Conservation (phyloP, 2,329 filamentous ascomycete species). For the Aspergillus eucalypticola region DNA sequence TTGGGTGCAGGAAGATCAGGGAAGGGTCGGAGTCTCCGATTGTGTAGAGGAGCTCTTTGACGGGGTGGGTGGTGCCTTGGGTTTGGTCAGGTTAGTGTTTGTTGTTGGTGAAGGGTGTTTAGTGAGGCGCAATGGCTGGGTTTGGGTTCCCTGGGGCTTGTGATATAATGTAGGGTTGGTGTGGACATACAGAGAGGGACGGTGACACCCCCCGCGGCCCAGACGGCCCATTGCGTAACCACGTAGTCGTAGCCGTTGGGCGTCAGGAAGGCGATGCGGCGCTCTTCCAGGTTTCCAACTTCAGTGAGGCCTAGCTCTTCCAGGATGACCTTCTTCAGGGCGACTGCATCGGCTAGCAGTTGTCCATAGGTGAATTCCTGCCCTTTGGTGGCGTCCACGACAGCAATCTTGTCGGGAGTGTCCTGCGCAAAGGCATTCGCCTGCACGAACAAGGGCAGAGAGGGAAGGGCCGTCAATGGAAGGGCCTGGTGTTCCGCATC, state of each 20-base stretch:
- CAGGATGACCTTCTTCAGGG: conserved; percentile 39
- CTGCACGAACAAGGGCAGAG: conserved; percentile 42
- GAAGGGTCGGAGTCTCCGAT: conserved; percentile 46
- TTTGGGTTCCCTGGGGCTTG: too few species aligned
- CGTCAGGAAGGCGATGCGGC: conserved; percentile 41
- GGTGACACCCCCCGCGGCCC: conserved; percentile 46
- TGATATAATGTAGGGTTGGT: not conserved
- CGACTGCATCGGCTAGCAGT: conserved; percentile 41
- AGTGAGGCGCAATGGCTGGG: too few species aligned
- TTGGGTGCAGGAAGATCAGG: conserved; percentile 43
- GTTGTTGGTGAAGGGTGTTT: too few species aligned
- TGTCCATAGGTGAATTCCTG: conserved; percentile 44
- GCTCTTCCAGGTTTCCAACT: conserved; percentile 37
- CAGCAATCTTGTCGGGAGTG: conserved; percentile 38
- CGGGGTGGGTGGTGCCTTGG: conserved; percentile 44
- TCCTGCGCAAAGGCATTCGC: conserved; percentile 38
- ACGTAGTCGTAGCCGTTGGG: conserved; percentile 48
- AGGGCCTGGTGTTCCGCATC: conserved; percentile 1
- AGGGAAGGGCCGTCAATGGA: conserved; percentile 33
- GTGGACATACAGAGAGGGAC: conserved; percentile 44
- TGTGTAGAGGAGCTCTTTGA: conserved; percentile 45
- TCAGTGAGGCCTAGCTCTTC: conserved; percentile 29
- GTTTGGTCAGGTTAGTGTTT: not conserved
- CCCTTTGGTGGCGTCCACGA: conserved; percentile 42
- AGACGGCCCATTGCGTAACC: conserved; percentile 46